phyloP scores from a whole-genome alignment of 192 early-diverging fungal species.

The Diversispora epigaea region DNA sequence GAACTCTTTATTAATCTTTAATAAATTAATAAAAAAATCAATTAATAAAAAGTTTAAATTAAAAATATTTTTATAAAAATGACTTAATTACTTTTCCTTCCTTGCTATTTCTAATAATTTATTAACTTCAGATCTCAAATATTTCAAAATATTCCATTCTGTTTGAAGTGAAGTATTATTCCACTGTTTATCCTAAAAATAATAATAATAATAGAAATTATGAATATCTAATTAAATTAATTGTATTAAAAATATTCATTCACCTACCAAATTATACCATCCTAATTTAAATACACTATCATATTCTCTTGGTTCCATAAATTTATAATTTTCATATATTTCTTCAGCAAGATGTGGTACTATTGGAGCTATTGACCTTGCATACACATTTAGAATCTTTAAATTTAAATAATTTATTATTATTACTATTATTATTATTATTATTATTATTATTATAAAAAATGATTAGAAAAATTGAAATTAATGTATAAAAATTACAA shows the following conservation, averaged over 20 bases:
- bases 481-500: conserved; percentile 7
- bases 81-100: conserved; percentile 47
- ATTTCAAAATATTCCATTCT: conserved; percentile 48
- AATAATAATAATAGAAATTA: neutral
- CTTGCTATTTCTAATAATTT: conserved; percentile 52
- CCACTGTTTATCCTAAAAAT: conserved; percentile 41
- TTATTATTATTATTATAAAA: too few species aligned
- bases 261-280: conserved; percentile 54
- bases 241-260: neutral
- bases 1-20: conserved; percentile 48
- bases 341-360: conserved; percentile 70
- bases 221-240: neutral
- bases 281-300: conserved; percentile 59
- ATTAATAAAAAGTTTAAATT: neutral
- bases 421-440: too few species aligned
- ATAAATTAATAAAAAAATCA: neutral
- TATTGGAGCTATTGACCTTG: conserved; percentile 62
- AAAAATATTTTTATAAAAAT: neutral
- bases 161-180: conserved; percentile 40
- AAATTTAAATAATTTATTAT: neutral
- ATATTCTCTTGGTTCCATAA: conserved; percentile 39
- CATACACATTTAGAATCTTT: conserved; percentile 62
- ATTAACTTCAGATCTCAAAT: conserved; percentile 50
- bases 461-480: too few species aligned
- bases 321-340: conserved; percentile 64